phyloP scores from a whole-genome alignment of 2,329 filamentous ascomycete species.

The Pseudocercospora eumusae region DNA sequence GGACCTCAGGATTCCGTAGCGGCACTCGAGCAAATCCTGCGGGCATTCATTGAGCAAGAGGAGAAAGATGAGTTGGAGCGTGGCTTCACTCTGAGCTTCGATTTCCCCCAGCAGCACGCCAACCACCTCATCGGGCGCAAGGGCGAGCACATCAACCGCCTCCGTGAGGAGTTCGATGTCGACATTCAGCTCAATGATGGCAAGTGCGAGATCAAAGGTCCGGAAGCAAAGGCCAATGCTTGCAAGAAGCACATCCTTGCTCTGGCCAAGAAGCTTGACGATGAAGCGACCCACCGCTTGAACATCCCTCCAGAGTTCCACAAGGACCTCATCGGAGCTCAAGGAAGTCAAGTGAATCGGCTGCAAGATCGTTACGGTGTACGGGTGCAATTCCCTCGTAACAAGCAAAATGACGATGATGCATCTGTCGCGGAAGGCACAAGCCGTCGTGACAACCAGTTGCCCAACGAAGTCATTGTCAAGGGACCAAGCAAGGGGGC shows the following conservation, averaged over 20 bases:
- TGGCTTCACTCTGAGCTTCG: conserved; percentile 80
- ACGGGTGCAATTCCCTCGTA: conserved; percentile 90
- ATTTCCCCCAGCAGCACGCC: conserved; percentile 92
- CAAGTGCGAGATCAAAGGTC: conserved; percentile 92
- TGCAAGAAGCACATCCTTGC: conserved; percentile 79
- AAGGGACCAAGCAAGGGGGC: conserved; percentile 91
- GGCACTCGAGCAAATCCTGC: conserved; percentile 70
- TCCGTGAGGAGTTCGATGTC: conserved; percentile 69
- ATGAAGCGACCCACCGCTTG: conserved; percentile 82
- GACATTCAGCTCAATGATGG: conserved; percentile 89
- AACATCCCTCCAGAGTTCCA: conserved; percentile 95
- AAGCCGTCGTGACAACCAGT: conserved; percentile 68
- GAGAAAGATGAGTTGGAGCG: conserved; percentile 92
- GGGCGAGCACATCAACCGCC: conserved; percentile 68
- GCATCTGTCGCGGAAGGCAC: conserved; percentile 70
- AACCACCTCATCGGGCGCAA: conserved; percentile 75
- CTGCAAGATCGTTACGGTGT: conserved; percentile 92
- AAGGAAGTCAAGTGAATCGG: conserved; percentile 84
- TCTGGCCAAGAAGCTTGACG: conserved; percentile 79
- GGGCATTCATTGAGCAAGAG: conserved; percentile 80
- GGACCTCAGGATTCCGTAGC: conserved; percentile 74
- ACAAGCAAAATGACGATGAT: conserved; percentile 55
- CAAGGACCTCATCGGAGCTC: conserved; percentile 85
- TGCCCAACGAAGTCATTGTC: conserved; percentile 83
- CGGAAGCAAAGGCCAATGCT: conserved; percentile 88